phyloP scores from a whole-genome alignment of 2,329 filamentous ascomycete genomes.

The Xylariaceae sp. region DNA sequence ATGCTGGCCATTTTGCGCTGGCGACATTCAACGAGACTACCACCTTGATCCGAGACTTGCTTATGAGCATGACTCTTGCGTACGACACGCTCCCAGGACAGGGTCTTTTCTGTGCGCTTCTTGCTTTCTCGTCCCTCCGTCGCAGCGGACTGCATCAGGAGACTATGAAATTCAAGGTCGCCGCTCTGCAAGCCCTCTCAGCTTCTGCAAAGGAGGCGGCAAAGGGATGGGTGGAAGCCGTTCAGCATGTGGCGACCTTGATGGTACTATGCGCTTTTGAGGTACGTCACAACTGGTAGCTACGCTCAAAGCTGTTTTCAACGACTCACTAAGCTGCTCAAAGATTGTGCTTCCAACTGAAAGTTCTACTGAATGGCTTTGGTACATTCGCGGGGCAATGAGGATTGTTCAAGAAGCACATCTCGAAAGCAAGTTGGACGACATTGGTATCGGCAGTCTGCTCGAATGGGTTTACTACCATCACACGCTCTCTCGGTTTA shows the following conservation, averaged over 20 bases:
- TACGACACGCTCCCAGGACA: conserved; percentile 17
- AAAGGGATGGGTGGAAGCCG: conserved; percentile 16
- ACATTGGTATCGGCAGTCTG: conserved; percentile 13
- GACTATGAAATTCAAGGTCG: conserved; percentile 26
- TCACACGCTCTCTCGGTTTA: conserved; percentile 28
- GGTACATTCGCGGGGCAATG: conserved; percentile 27
- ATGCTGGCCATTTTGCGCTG: conserved; percentile 20
- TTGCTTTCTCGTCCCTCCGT: conserved; percentile 28
- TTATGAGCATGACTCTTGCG: conserved; percentile 26
- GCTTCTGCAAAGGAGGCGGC: conserved; percentile 18
- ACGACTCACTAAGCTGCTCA: too few species aligned
- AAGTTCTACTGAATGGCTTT: conserved; percentile 29
- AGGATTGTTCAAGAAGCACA: conserved; percentile 9
- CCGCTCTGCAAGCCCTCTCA: conserved; percentile 22
- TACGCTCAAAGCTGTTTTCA: too few species aligned
- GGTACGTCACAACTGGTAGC: conserved; percentile 12
- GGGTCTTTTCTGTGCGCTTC: conserved; percentile 23
- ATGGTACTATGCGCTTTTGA: conserved; percentile 32
- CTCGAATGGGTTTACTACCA: conserved; percentile 33
- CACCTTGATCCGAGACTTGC: conserved; percentile 18
- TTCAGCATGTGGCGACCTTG: conserved; percentile 30
- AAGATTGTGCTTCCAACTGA: conserved; percentile 25
- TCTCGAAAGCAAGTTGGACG: conserved; percentile 6
- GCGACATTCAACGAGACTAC: conserved; percentile 19
- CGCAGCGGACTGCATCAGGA: conserved; percentile 22